phyloP scores from a whole-genome alignment of 2,329 filamentous ascomycete genomes.

The Diaporthe helianthi region DNA sequence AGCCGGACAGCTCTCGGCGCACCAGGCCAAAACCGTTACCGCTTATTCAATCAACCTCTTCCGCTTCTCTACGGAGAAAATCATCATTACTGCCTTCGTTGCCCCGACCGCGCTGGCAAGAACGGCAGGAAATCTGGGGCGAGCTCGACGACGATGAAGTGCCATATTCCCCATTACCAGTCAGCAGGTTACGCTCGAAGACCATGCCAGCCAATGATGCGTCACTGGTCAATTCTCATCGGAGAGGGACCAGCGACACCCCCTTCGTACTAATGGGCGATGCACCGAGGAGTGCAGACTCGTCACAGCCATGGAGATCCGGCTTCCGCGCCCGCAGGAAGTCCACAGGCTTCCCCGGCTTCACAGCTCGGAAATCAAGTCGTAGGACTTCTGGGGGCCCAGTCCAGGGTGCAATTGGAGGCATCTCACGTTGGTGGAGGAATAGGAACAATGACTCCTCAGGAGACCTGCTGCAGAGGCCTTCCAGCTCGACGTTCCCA shows the following conservation, averaged over 20 bases:
- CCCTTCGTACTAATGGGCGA: conserved; percentile 31
- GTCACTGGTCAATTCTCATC: conserved; percentile 46
- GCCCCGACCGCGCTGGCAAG: conserved; percentile 60
- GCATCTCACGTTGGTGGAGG: conserved; percentile 64
- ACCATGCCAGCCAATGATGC: conserved; percentile 52
- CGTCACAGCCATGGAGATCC: conserved; percentile 25
- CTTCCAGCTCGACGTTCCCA: conserved; percentile 28
- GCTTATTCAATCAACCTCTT: conserved; percentile 9
- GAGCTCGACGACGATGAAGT: conserved; percentile 79
- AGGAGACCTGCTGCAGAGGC: conserved; percentile 21
- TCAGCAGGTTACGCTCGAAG: conserved; percentile 53
- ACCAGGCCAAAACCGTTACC: conserved; percentile 40
- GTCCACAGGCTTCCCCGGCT: conserved; percentile 68
- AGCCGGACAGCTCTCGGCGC: conserved; percentile 39
- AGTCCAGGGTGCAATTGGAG: conserved; percentile 58
- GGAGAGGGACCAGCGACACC: conserved; percentile 44
- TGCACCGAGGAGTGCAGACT: conserved; percentile 16
- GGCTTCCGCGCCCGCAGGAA: conserved; percentile 56
- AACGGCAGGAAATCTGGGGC: conserved; percentile 84
- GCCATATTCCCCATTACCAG: conserved; percentile 46
- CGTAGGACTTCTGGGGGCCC: conserved; percentile 46
- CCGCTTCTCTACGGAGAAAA: conserved; percentile 18
- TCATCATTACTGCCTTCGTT: conserved; percentile 12
- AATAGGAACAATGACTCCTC: conserved; percentile 25
- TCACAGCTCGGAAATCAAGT: conserved; percentile 58